Base-by-base conservation (phyloP, 2,329 filamentous ascomycete genomes). In the Cladosporium sp. region DNA sequence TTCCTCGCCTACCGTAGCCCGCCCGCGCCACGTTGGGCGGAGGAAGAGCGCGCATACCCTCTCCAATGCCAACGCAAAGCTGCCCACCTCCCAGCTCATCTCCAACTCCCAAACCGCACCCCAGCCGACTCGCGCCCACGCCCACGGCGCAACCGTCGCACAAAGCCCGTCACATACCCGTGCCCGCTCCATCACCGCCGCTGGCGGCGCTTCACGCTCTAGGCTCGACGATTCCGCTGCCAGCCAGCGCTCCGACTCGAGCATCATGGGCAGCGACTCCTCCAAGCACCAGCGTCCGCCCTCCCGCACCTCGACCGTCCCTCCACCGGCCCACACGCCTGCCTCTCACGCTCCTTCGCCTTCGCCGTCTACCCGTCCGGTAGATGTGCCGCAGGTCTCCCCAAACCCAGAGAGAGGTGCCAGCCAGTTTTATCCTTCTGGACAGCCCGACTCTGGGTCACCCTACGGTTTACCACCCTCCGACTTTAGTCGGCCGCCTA, bases 401-500 rank as follows among this genome's bases (percentile, higher is more conserved):
- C 39, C 39, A 5, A 28, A 39, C 40, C 8, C 40, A n/a, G 50
- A 52, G 9, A 51, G 55, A 39, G 57, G 51, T n/a, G 14, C 22
- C 15, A 61, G 65, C 25, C 56, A 65, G 50, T 65, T 59, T 40
- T 58, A 61, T 12, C 62, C 63, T 8, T 51, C 59, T 15, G 52
- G 40, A 59, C 65, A 64, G 60, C 52, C 63, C 62, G 54, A 65
- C 47, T 61, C 66, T 22, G 66, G 63, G 19, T 65, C 70, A 22
- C 59, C 66, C n/a, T 77, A 75, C 63, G 73, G 62, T 63, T 72
- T 65, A 61, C 73, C 64, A 61, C 71, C 66, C 20, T 69, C 73
- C 66, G 72, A 82, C 74, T 79, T 78, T 76, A 75, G 82, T 60
- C 83, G 88, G n/a, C 93, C 93, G 47, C 93, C 93, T 52, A 88